Evolutionary conservation across 257 asterid species (phyloP).

Genomic region (Nicotiana tomentosiformis): DNA sequence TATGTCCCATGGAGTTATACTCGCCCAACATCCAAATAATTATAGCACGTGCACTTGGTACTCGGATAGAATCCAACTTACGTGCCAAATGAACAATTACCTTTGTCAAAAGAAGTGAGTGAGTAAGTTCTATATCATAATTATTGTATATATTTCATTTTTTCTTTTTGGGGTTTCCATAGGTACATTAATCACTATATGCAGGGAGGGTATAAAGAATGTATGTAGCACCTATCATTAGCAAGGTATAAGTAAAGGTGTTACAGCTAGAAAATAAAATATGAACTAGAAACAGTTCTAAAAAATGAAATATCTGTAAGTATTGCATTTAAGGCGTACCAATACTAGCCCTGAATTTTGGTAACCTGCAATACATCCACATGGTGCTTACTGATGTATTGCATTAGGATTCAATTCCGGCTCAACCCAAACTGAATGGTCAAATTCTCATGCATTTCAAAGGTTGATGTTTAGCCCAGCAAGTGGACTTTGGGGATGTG

Average conservation of each 20-base stretch:
- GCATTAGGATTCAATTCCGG: constrained; percentile 4
- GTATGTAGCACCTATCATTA: neutral
- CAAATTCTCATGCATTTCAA: neutral
- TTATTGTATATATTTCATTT: neutral
- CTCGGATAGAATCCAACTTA: constrained; percentile 65
- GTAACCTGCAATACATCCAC: neutral
- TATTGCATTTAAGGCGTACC: neutral
- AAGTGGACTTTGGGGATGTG: neutral
- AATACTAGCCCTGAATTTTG: neutral
- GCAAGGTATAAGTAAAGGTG: neutral
- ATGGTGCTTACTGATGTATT: neutral
- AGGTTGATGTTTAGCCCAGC: neutral
- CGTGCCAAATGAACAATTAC: constrained; percentile 70
- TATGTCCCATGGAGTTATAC: constrained; percentile 51
- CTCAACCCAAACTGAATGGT: neutral
- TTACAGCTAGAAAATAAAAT: neutral
- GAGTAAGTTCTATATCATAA: constrained; percentile 8
- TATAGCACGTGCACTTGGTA: constrained; percentile 89
- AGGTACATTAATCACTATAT: neutral
- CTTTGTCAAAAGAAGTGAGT: constrained; percentile 37
- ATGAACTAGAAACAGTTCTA: neutral
- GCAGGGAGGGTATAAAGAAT: neutral
- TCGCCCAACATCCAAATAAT: constrained; percentile 97
- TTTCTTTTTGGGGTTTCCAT: neutral
- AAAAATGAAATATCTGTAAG: neutral